Evolutionary conservation across 169 alveolate genomes (phyloP), one percentile per base, ranked within the genome.

Genomic region (Eimeria sp.): DNA sequence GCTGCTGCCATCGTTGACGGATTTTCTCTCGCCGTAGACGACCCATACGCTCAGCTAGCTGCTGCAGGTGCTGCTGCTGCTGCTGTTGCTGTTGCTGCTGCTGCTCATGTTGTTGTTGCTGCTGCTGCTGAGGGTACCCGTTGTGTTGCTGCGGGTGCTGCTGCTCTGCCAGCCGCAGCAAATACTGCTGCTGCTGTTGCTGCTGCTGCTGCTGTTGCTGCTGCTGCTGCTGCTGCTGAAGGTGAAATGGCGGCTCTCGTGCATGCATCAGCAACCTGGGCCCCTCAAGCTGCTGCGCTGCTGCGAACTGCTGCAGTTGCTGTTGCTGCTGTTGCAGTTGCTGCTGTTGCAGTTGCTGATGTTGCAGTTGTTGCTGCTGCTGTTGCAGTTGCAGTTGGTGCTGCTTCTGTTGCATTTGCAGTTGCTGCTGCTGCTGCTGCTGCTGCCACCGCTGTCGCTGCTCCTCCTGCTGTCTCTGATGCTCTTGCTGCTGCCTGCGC

Each of bases 1-100:
- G 88, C 88, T 78, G 88, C 65, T 78, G 88, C 88, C 88, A 78
- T 65, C 88, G 5, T 65, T 78, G 88, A 27, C 88, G 88, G 63
- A 78, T 78, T 20, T 47, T 40, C 88, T 78, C 88, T 40, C 88
- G 5, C 58, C 88, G 58, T 4, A 78, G 58, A 16, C 88, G 43
- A 20, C 88, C 88, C 88, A 78, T 78, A 5, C 63, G 88, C 45
- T 78, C 88, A 20, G 22, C 67, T 40, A 47, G 22, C 34, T 40
- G 65, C 88, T 78, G 88, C 88, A 45, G 63, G 65, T 40, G 88
- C 63, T 40, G 88, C 88, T 78, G 88, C 58, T 51, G 58, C 58
- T 51, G 5, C 18, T 7, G 58, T 11, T 7, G 58, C 58, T 51
- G 18, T 51, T 45, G 67, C 67, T 78, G 88, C 67, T 40, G 34